Percentiles rank a stretch among this genome's conserved stretches.
phyloP scores from a whole-genome alignment of 2,329 filamentous ascomycete genomes.

The Colletotrichum chrysophilum region DNA sequence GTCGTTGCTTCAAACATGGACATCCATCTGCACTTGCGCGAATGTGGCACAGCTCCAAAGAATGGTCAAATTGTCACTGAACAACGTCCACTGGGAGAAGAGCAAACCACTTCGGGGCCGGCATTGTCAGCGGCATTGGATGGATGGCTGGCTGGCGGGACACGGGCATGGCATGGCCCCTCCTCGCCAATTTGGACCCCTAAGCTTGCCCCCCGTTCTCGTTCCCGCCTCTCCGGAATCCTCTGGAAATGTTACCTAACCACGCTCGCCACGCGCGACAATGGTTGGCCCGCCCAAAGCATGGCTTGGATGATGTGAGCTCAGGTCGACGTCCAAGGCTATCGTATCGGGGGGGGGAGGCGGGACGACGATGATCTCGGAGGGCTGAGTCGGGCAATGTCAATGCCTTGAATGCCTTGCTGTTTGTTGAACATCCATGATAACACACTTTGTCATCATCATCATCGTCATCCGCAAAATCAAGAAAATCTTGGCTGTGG shows the following conservation, averaged over 20 bases:
- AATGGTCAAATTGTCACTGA: neutral
- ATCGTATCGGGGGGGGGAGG: neutral
- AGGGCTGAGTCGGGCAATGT: neutral
- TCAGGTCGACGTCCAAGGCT: neutral
- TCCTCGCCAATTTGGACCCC: neutral
- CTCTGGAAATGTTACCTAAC: neutral
- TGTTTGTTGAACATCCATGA: neutral
- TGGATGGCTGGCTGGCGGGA: neutral
- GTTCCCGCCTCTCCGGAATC: neutral
- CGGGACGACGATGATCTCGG: neutral
- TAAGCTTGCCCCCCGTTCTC: neutral
- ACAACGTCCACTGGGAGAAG: neutral
- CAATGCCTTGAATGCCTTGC: neutral
- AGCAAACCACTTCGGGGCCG: neutral
- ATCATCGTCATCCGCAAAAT: neutral
- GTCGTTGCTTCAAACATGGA: neutral
- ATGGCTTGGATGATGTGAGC: neutral
- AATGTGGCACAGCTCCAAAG: neutral
- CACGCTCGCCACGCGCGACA: neutral
- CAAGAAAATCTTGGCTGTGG: neutral
- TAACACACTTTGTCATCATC: neutral
- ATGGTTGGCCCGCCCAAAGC: neutral
- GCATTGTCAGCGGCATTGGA: neutral
- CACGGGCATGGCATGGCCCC: neutral
- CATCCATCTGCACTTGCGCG: neutral